Base-by-base conservation (phyloP, 495 filamentous ascomycete species). In the Penicillium simplicissimum region DNA sequence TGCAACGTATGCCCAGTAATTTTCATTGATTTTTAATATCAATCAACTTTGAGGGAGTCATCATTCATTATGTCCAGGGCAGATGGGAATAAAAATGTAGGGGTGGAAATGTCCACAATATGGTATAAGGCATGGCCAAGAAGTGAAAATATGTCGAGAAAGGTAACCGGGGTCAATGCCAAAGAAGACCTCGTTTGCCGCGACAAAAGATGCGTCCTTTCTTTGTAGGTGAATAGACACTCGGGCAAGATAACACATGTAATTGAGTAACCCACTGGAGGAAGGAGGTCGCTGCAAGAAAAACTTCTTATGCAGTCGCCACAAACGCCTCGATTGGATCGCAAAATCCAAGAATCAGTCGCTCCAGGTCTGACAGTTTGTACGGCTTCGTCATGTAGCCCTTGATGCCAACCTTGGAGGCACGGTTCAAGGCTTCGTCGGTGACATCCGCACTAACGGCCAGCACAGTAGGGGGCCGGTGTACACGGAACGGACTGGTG, bases 351-450 rank as follows among this genome's bases (percentile, higher is more conserved):
- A 82, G 64, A 53, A 92, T 88, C 67, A 91, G 71, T 25, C 82
- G 75, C 74, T 91, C 86, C 54, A 92, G 75, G 76, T 92, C 88
- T 17, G 82, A 70, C 28, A 92, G 74, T 74, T 89, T 90, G 68
- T 90, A 92, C 6, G 90, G 90, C 69, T 93, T 93, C 14, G 87
- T 87, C 80, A 93, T 87, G 68, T 90, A 90, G 21, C 88, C 90
- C 66, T 85, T 84, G 78, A 93, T 93, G 21, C 89, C 90, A 4
- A 86, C 86, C 61, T 81, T 79, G 33, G 81, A 85, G 17, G 88
- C 89, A 53, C 84, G 80, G 51, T 84, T 82, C 38, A 89, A 68
- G 19, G 87, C 86, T 33, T 85, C 84, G 57, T 87, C 84, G 8
- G 88, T 92, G 19, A 90, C 87, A 70, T 93, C 90, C 14, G 90